These are phyloP conservation scores for Tetrahymena elliotti DNA, from an alignment of 73 alveolate genomes.

Conservation along the genomic window DNA sequence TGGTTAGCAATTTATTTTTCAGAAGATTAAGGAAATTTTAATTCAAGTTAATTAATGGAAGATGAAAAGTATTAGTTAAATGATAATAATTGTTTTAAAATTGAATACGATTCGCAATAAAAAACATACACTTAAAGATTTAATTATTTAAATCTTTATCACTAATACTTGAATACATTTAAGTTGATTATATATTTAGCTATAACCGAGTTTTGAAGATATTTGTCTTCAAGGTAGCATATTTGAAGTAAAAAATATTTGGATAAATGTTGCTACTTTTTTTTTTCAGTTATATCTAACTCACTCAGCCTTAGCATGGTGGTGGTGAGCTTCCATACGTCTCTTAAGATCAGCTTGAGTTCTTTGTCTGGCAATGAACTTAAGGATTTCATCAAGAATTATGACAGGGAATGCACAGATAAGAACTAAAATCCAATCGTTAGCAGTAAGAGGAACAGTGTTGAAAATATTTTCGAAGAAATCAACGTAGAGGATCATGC, in stretches of 20 bases:
- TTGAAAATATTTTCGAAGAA: constrained; percentile 73
- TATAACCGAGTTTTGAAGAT: neutral
- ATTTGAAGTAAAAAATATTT: neutral
- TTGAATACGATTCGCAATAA: neutral
- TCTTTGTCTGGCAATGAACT: neutral
- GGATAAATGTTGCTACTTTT: neutral
- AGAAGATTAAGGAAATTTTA: too few relatives aligned
- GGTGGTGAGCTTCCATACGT: neutral
- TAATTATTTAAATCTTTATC: neutral
- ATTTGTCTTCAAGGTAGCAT: neutral
- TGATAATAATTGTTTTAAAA: neutral
- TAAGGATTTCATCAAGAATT: neutral
- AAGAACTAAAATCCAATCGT: constrained; percentile 60
- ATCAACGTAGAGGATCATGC: constrained; percentile 85
- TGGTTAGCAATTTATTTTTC: too few relatives aligned
- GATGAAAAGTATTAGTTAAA: neutral
- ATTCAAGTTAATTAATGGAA: too few relatives aligned
- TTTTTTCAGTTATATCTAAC: neutral
- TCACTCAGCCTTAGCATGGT: neutral
- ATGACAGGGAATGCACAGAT: neutral
- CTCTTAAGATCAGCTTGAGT: neutral
- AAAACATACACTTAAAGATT: neutral
- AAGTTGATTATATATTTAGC: neutral
- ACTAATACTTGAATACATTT: neutral
- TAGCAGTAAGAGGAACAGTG: constrained; percentile 62